Evolutionary conservation across 2,329 filamentous ascomycete genomes (phyloP).

Genomic region (Stagonosporopsis vannaccii): DNA sequence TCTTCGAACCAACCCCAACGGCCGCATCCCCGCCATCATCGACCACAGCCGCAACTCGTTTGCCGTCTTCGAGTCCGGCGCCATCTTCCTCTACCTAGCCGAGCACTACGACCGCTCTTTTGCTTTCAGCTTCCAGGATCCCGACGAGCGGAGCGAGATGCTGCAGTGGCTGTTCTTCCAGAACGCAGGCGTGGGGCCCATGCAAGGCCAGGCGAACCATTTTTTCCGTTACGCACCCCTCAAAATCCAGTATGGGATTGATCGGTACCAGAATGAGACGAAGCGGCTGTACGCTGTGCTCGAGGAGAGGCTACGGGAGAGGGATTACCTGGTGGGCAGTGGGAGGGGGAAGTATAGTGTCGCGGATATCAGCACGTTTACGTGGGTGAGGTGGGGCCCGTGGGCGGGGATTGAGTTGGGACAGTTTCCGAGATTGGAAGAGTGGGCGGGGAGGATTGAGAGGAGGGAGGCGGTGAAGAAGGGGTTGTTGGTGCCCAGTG

Average conservation of each 20-base stretch:
- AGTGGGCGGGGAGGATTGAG: conserved; percentile 57
- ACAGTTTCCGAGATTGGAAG: conserved; percentile 66
- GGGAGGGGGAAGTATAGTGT: conserved; percentile 61
- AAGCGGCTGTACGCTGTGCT: conserved; percentile 79
- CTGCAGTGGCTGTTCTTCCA: conserved; percentile 75
- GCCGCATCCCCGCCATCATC: conserved; percentile 83
- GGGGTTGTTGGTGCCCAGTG: conserved; percentile 54
- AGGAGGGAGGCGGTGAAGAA: conserved; percentile 58
- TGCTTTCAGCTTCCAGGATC: conserved; percentile 79
- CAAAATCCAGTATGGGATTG: conserved; percentile 79
- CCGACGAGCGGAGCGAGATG: conserved; percentile 77
- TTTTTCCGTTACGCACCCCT: conserved; percentile 81
- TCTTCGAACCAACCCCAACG: conserved; percentile 86
- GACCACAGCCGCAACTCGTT: conserved; percentile 74
- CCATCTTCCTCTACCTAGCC: conserved; percentile 81
- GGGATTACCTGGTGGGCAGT: conserved; percentile 66
- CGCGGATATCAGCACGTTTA: conserved; percentile 77
- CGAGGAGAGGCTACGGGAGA: conserved; percentile 68
- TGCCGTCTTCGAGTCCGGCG: conserved; percentile 78
- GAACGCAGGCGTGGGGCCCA: conserved; percentile 78
- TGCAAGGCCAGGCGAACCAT: conserved; percentile 80
- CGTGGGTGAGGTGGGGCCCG: conserved; percentile 71
- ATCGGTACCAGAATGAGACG: conserved; percentile 82
- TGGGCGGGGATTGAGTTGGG: conserved; percentile 71
- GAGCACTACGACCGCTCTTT: conserved; percentile 80